phyloP scores from a whole-genome alignment of 192 early-diverging fungal genomes.

The Irineochytrium annulatum region DNA sequence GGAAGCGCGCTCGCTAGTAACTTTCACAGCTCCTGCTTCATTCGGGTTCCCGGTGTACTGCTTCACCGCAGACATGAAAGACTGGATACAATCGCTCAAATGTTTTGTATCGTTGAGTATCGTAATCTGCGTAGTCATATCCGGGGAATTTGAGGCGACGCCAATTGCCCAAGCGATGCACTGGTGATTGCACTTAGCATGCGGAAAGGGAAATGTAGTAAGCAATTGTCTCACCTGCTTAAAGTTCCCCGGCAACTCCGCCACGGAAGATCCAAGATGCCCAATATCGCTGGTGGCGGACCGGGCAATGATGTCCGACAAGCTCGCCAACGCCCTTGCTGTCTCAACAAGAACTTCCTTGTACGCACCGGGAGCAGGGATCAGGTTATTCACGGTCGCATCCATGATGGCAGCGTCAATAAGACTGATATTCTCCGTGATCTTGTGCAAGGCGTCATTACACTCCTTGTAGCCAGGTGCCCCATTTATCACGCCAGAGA shows the following conservation, averaged over 20 bases:
- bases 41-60: slow-evolving; percentile 24
- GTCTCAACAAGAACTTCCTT: slow-evolving; percentile 39
- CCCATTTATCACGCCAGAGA: slow-evolving; percentile 24
- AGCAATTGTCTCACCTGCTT: slow-evolving; percentile 29
- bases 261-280: slow-evolving; percentile 31
- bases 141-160: slow-evolving; percentile 40
- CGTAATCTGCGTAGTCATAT: slow-evolving; percentile 33
- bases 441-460: slow-evolving; percentile 36
- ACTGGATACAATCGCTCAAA: slow-evolving; percentile 37
- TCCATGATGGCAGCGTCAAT: slow-evolving; percentile 50
- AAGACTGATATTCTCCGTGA: slow-evolving; percentile 23
- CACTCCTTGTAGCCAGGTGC: slow-evolving; percentile 58
- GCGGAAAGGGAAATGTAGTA: background rate
- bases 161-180: slow-evolving; percentile 27
- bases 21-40: slow-evolving; percentile 21
- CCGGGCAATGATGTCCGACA: slow-evolving; percentile 43
- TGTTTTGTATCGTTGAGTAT: slow-evolving; percentile 42
- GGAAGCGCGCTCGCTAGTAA: slow-evolving; percentile 29
- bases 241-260: slow-evolving; percentile 39
- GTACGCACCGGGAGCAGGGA: slow-evolving; percentile 11
- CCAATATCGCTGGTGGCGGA: slow-evolving; percentile 32
- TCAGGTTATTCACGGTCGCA: slow-evolving; percentile 39
- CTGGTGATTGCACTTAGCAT: slow-evolving; percentile 18
- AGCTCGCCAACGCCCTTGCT: slow-evolving; percentile 33
- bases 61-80: slow-evolving; percentile 40